Evolutionary conservation across 352 stramenopile genomes (phyloP).

Genomic region (Phytophthora kernoviae): DNA sequence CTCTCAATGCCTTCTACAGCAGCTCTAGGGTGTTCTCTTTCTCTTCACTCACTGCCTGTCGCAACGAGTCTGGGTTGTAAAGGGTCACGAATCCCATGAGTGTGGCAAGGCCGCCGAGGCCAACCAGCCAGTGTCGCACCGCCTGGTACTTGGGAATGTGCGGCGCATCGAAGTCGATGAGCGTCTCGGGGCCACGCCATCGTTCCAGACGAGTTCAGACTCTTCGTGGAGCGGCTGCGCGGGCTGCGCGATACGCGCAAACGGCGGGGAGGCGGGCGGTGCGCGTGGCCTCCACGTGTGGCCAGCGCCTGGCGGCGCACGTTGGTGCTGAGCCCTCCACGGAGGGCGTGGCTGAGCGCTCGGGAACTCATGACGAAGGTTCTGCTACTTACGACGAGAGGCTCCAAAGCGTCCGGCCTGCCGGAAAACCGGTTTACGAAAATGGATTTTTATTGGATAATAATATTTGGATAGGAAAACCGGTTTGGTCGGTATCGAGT

Average conservation of each 20-base stretch:
- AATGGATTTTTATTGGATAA: slow-evolving; percentile 27
- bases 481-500: too few relatives aligned
- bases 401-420: slow-evolving; percentile 25
- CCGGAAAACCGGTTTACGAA: slow-evolving; percentile 21
- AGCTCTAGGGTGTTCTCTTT: slow-evolving; percentile 1
- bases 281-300: slow-evolving; percentile 53
- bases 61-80: slow-evolving; percentile 81
- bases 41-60: slow-evolving; percentile 70
- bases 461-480: background rate
- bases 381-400: slow-evolving; percentile 22
- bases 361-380: slow-evolving; percentile 61
- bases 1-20: background rate
- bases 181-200: slow-evolving; percentile 84
- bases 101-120: slow-evolving; percentile 60
- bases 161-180: slow-evolving; percentile 89
- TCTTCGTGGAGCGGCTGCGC: slow-evolving; percentile 77
- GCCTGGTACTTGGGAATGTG: slow-evolving; percentile 83
- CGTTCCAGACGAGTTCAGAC: slow-evolving; percentile 87
- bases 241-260: slow-evolving; percentile 70
- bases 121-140: slow-evolving; percentile 65
- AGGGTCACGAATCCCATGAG: slow-evolving; percentile 83
- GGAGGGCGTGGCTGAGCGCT: slow-evolving; percentile 60
- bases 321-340: slow-evolving; percentile 58
- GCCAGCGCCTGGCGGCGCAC: slow-evolving; percentile 57
- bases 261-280: slow-evolving; percentile 81